phyloP scores from a whole-genome alignment of 2,329 filamentous ascomycete genomes.

The Colletotrichum chlorophyti region DNA sequence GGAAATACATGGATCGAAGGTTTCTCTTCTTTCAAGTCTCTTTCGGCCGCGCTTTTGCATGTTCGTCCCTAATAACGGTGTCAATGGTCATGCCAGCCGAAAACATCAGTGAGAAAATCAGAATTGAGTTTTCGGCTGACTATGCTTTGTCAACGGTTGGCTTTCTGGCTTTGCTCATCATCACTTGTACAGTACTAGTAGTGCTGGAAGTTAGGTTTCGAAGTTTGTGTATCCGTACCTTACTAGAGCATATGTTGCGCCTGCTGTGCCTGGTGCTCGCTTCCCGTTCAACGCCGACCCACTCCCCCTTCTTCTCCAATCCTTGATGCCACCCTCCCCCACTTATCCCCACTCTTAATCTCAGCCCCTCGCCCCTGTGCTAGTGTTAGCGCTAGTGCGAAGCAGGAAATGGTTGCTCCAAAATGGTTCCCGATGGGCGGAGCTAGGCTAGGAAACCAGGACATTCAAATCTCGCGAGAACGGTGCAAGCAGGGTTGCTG shows the following conservation, averaged over 20 bases:
- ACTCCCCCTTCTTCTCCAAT: neutral
- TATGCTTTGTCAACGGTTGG: conserved; percentile 6
- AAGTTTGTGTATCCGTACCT: too few species aligned
- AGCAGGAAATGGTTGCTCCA: conserved; percentile 22
- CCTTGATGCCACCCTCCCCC: neutral
- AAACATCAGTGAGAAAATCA: too few species aligned
- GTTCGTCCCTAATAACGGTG: neutral
- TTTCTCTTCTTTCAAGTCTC: too few species aligned
- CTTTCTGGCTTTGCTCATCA: neutral
- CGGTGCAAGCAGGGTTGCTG: conserved; percentile 22
- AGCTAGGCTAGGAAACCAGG: conserved; percentile 33
- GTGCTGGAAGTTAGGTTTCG: too few species aligned
- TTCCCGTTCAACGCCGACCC: neutral
- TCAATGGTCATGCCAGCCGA: too few species aligned
- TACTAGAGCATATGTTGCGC: too few species aligned
- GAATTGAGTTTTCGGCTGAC: conserved; percentile 3
- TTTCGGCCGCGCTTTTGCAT: neutral
- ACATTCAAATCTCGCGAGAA: conserved; percentile 36
- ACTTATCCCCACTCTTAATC: conserved; percentile 19
- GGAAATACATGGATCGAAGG: too few species aligned
- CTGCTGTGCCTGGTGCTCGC: neutral
- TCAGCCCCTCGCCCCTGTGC: conserved; percentile 23
- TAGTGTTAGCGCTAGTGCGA: conserved; percentile 15
- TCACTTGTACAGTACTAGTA: too few species aligned
- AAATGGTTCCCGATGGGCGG: conserved; percentile 25